Base-by-base conservation (phyloP, 441 rosid genomes). In the Kokia cookei region DNA sequence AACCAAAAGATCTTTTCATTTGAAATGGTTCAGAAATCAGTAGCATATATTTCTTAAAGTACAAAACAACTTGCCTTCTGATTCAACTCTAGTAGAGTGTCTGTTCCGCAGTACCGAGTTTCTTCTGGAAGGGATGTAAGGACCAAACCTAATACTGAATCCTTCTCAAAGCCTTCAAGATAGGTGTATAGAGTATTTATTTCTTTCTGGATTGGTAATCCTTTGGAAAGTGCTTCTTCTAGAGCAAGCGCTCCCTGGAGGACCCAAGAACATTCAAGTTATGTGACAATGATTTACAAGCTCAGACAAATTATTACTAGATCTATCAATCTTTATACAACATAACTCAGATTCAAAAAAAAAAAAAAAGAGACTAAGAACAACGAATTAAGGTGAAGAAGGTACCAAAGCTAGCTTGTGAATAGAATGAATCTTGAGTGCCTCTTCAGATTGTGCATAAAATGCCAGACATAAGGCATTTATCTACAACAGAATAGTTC, bases 381-480 rank as follows among this genome's bases (percentile, higher is more conserved):
- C 37, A 43, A 5, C n/a, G n/a, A 63, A 72, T 53, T 55, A 50
- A 73, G 48, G 62, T 14, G 2, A 11, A 47, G 69, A 74, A 65
- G 75, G 83, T 84, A 96, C 99, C 93, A 91, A 79, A 72, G 98
- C 92, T 78, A 96, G 97, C 89, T 90, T 93, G 85, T 91, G 97
- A 85, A 88, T 90, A 77, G 92, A 93, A 85, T 93, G 93, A 83
- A 87, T 92, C 82, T 89, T 89, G 50, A 91, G 94, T 62, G 97
- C 92, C 83, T 92, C 98, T 85, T 96, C 97, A 68, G 97, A 93
- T 75, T 93, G 90, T 5, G 97, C 98, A 81, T 88, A 96, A 84
- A 96, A 96, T 75, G 99, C 98, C 97, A 91, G 85, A 83, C 92
- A 86, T 80, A 96, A 79, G 48, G 97, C 97, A 73, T 90, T 86